A percentile compares a stretch with the other conserved stretches of the same genome.
These are phyloP conservation scores for Conticribra guillardii DNA, from an alignment of 108 stramenopile genomes.

Conservation along the genomic window DNA sequence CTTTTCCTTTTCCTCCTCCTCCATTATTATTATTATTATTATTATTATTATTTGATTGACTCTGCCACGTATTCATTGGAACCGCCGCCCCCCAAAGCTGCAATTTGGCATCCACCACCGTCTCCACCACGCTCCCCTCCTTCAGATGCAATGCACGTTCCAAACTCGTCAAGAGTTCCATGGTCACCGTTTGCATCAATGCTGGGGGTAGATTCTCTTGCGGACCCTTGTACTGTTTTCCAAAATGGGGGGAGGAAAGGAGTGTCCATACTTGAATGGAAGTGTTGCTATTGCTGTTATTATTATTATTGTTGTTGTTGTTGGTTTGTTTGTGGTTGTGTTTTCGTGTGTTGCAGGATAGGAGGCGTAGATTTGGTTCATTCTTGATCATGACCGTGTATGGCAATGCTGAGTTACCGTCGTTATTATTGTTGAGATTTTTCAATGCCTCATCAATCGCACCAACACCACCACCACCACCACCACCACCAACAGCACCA, in stretches of 20 bases:
- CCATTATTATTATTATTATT: neutral
- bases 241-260: slow-evolving; percentile 78
- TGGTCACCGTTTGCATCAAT: slow-evolving; percentile 56
- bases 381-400: slow-evolving; percentile 67
- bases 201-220: slow-evolving; percentile 83
- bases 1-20: neutral
- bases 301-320: neutral
- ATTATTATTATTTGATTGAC: neutral
- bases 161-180: slow-evolving; percentile 54
- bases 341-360: slow-evolving; percentile 75
- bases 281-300: slow-evolving; percentile 7
- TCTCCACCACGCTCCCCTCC: slow-evolving; percentile 5
- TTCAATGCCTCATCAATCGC: slow-evolving; percentile 27
- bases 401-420: neutral
- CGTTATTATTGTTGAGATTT: slow-evolving; percentile 17
- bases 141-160: slow-evolving; percentile 47
- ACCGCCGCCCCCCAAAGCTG: slow-evolving; percentile 92
- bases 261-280: slow-evolving; percentile 79
- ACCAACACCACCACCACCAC: slow-evolving; percentile 9
- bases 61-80: slow-evolving; percentile 77
- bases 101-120: slow-evolving; percentile 57
- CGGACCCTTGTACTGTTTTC: slow-evolving; percentile 77
- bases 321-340: slow-evolving; percentile 42
- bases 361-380: slow-evolving; percentile 60
- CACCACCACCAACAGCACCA: no score